These are phyloP conservation scores for Colletotrichum spaethianum DNA, from an alignment of 2,329 filamentous ascomycete genomes.

Conservation along the genomic window DNA sequence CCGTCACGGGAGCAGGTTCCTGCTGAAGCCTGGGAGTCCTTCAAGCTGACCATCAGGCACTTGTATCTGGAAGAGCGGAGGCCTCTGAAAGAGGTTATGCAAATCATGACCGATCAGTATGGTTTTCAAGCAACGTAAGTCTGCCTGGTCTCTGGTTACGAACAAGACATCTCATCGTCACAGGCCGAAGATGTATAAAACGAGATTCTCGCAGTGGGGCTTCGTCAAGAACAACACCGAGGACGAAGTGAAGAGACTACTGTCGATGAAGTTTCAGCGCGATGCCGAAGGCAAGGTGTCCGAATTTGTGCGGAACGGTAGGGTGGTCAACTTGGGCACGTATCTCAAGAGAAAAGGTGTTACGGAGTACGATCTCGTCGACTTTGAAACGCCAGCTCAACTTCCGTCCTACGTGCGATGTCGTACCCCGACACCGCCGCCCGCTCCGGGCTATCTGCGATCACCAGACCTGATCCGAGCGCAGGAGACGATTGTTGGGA, in stretches of 20 bases:
- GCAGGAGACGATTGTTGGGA: slow-evolving; percentile 59
- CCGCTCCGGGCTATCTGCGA: slow-evolving; percentile 57
- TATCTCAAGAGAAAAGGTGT: slow-evolving; percentile 68
- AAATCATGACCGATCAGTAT: slow-evolving; percentile 64
- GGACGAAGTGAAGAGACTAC: slow-evolving; percentile 64
- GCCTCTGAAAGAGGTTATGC: slow-evolving; percentile 67
- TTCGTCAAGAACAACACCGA: slow-evolving; percentile 70
- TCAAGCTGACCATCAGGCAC: slow-evolving; percentile 60
- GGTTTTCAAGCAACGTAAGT: slow-evolving; percentile 65
- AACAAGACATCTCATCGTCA: slow-evolving; percentile 35
- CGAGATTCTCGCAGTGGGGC: slow-evolving; percentile 68
- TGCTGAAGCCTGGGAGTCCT: slow-evolving; percentile 62
- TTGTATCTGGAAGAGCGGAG: slow-evolving; percentile 65
- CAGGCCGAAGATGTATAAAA: slow-evolving; percentile 70
- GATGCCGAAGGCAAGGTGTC: slow-evolving; percentile 68
- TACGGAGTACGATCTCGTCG: slow-evolving; percentile 66
- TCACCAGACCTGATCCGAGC: slow-evolving; percentile 60
- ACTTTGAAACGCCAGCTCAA: slow-evolving; percentile 59
- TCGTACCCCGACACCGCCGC: slow-evolving; percentile 61
- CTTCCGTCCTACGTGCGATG: slow-evolving; percentile 60
- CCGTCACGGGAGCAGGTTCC: slow-evolving; percentile 60
- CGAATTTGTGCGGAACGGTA: slow-evolving; percentile 66
- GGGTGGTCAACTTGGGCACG: slow-evolving; percentile 65
- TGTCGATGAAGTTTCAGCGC: slow-evolving; percentile 67
- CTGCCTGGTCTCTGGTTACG: too few species aligned